Evolutionary conservation across 2,329 filamentous ascomycete genomes (phyloP).

Genomic region (Thelonectria discophora): DNA sequence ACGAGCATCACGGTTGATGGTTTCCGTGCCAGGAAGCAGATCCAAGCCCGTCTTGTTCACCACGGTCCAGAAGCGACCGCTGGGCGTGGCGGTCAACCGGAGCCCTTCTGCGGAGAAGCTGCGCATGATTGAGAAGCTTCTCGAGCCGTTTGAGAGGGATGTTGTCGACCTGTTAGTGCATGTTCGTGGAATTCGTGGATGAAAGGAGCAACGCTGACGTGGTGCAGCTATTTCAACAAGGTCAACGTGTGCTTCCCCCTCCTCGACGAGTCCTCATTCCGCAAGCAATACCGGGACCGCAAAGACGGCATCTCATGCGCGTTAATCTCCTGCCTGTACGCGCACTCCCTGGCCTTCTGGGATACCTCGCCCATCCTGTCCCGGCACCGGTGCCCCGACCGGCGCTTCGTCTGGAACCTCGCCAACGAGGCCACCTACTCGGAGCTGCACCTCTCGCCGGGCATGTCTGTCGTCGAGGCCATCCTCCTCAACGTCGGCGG

Average conservation of each 20-base stretch:
- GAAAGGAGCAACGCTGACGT: conserved; percentile 19
- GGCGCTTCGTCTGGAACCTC: conserved; percentile 69
- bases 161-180: conserved; percentile 58
- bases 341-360: conserved; percentile 67
- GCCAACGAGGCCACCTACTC: conserved; percentile 67
- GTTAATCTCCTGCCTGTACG: conserved; percentile 65
- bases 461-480: conserved; percentile 65
- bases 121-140: conserved; percentile 65
- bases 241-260: conserved; percentile 70
- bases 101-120: conserved; percentile 57
- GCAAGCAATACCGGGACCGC: conserved; percentile 54
- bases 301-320: conserved; percentile 63
- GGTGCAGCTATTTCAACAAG: conserved; percentile 41
- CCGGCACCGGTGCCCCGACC: conserved; percentile 61
- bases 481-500: conserved; percentile 68
- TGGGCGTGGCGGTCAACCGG: conserved; percentile 51
- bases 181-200: rapidly evolving
- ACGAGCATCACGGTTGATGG: conserved; percentile 43
- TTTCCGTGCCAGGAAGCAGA: conserved; percentile 43
- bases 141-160: conserved; percentile 62
- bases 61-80: conserved; percentile 55
- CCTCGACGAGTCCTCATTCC: conserved; percentile 64
- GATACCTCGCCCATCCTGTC: conserved; percentile 55
- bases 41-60: conserved; percentile 57
- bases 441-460: conserved; percentile 66